phyloP scores from a whole-genome alignment of 768 basidiomycete species.

The Rubroboletus pulcherrimus region DNA sequence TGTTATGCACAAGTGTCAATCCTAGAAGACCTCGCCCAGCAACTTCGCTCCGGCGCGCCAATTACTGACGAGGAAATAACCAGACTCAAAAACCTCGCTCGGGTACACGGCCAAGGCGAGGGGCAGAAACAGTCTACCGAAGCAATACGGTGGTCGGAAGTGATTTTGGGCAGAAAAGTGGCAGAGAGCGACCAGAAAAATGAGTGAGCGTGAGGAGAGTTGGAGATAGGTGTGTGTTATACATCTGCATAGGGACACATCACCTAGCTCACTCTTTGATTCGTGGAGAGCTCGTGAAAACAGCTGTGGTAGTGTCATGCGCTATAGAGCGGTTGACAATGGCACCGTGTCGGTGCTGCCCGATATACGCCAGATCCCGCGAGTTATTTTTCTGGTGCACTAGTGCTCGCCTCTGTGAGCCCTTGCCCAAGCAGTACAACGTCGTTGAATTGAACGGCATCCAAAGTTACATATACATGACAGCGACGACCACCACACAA shows the following conservation, averaged over 20 bases:
- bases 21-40: slow-evolving; percentile 53
- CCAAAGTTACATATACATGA: slow-evolving; percentile 2
- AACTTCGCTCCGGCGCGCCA: slow-evolving; percentile 44
- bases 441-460: background rate
- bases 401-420: background rate
- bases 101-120: slow-evolving; percentile 27
- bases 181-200: slow-evolving; percentile 19
- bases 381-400: background rate
- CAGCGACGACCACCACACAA: background rate
- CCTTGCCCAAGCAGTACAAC: too few species aligned
- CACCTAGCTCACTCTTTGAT: background rate
- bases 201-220: slow-evolving; percentile 37
- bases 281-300: background rate
- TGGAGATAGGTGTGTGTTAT: slow-evolving; percentile 36
- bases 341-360: background rate
- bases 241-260: background rate
- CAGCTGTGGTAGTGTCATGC: background rate
- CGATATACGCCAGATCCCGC: background rate
- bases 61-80: slow-evolving; percentile 50
- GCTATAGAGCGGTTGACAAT: background rate
- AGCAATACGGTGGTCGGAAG: slow-evolving; percentile 47
- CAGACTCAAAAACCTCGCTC: slow-evolving; percentile 52
- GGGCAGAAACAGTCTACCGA: slow-evolving; percentile 7
- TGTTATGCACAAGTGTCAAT: slow-evolving; percentile 58
- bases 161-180: slow-evolving; percentile 41